Base-by-base conservation (phyloP, 176 grass and related monocot genomes). In the Bonia amplexicaulis region DNA sequence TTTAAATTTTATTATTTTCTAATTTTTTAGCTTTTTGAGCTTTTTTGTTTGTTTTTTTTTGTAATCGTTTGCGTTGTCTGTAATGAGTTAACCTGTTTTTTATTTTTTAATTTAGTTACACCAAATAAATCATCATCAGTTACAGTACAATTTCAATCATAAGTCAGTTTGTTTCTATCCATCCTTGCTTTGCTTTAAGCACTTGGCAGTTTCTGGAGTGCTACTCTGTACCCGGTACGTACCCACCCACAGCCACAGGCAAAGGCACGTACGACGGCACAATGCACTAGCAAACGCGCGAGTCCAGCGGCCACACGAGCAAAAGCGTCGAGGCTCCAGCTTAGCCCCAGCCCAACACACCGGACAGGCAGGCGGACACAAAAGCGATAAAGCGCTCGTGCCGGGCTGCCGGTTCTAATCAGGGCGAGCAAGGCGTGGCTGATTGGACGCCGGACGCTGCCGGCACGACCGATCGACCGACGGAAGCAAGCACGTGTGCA, bases 361-460 rank as follows among this genome's bases (percentile, higher is more conserved):
- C 33, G 49, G 70, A 57, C 76, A 73, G 40, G 78, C 76, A 73
- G 40, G 78, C 29, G 26, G 87, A 68, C 82, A 89, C 41, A n/a
- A 67, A 81, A 46, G 78, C 71, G 45, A 61, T 76, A 86, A 90
- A 86, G 71, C 23, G 53, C 49, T 14, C 13, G 63, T 27, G 62
- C 71, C 83, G 76, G 88, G 41, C 9, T 69, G 39, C 51, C 67
- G 77, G 77, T 5, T 23, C 88, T 41, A 74, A 69, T 44, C 69
- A 59, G 37, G 47, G 13, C 74, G 22, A 5, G 81, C 86, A 81
- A 4, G 23, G 13, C 47, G 2, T 39, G 40, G 68, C 16, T 26
- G 25, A 73, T 3, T 57, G 19, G 53, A 57, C 55, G 9, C 48
- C 11, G 55, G 41, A n/a, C 33, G 3, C 46, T 9, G 23, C 42